phyloP scores from a whole-genome alignment of 2,329 filamentous ascomycete genomes.

The Aureobasidium sp. region DNA sequence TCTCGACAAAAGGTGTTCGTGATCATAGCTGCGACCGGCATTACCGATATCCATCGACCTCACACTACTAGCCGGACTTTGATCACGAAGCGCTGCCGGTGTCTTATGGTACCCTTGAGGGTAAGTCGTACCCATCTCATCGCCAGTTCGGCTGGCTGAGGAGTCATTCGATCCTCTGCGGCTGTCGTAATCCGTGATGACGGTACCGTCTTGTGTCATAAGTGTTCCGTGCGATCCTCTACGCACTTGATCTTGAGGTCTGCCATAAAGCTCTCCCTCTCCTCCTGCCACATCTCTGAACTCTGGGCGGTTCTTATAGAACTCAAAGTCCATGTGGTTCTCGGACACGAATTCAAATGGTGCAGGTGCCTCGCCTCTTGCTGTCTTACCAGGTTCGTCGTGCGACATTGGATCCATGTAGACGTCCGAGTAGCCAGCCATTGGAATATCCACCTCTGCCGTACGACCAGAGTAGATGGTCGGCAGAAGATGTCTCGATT shows the following conservation, averaged over 20 bases:
- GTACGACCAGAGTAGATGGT: conserved; percentile 72
- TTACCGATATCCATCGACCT: conserved; percentile 17
- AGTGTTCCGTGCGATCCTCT: conserved; percentile 51
- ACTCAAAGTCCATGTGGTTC: conserved; percentile 76
- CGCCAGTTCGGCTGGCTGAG: conserved; percentile 21
- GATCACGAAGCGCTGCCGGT: conserved; percentile 32
- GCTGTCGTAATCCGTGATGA: conserved; percentile 19
- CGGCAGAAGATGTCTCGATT: conserved; percentile 77
- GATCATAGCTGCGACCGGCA: conserved; percentile 13
- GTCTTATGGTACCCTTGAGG: conserved; percentile 41
- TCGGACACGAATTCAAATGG: conserved; percentile 91
- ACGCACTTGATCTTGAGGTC: conserved; percentile 49
- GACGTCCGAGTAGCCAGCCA: conserved; percentile 72
- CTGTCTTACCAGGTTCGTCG: conserved; percentile 50
- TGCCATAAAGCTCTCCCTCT: conserved; percentile 49
- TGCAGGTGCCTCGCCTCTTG: conserved; percentile 29
- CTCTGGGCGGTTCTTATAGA: conserved; percentile 82
- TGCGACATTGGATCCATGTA: conserved; percentile 70
- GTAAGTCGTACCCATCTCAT: conserved; percentile 31
- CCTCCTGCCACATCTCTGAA: conserved; percentile 84
- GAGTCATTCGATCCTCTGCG: conserved; percentile 18
- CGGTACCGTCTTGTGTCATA: conserved; percentile 19
- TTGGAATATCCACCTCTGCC: conserved; percentile 49
- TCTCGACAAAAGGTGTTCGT: conserved; percentile 18
- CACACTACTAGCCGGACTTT: conserved; percentile 30